Base-by-base conservation (phyloP, 148 eudicot species). In the Chenopodium formosanum region DNA sequence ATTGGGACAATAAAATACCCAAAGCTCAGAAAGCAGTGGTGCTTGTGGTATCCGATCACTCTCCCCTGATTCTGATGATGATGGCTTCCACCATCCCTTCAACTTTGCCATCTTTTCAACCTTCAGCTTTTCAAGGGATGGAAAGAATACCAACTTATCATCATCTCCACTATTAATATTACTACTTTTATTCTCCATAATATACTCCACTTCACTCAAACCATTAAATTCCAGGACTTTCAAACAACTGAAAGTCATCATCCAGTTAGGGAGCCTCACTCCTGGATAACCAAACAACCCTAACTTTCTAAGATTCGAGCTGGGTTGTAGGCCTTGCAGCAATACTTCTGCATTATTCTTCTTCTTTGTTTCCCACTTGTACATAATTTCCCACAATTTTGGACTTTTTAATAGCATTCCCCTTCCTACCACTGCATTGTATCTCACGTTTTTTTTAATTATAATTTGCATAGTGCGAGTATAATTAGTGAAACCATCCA, bases 71-170 rank as follows among this genome's bases (percentile, higher is more conserved):
- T 0, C 2, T 50, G 23, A 1, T 22, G 34, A 32, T 32, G 37
- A 2, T 27, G 27, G 27, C 37, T 46, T 52, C 82, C 75, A 70
- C 75, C 75, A 70, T 53, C 71, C 78, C 50, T 81, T 74, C 20
- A 81, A 63, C 29, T 29, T 48, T 10, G 62, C 8, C 19, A 81
- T 5, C 0, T 2, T 2, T 1, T 7, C 0, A 3, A 79, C 7
- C 6, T 0, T 2, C n/a, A 79, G 76, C 31, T 20, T n/a, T 44
- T 79, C 68, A 34, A 79, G 82, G 23, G 76, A 70, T 2, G 82
- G 82, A 48, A 56, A 79, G 56, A 70, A 72, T 7, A 29, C 17
- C 44, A 44, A 37, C 7, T 20, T 69, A 7, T 22, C 25, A 1
- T 52, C 60, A 12, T 3, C 60, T 53, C 1, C 20, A 16, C 20